Evolutionary conservation across 495 filamentous ascomycete genomes (phyloP).

Genomic region (Xylaria castorea): DNA sequence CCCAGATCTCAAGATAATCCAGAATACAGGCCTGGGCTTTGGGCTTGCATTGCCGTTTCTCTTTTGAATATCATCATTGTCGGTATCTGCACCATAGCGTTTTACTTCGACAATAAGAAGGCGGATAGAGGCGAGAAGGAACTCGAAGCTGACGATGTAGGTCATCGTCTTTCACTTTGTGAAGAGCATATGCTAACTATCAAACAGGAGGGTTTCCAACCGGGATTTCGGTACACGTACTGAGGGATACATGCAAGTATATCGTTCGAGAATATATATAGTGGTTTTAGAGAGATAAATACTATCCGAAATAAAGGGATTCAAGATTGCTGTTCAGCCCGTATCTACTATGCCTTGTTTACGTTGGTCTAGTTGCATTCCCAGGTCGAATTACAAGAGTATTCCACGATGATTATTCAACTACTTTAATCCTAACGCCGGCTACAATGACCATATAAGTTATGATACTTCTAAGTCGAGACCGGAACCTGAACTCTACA

Average conservation of each 20-base stretch:
- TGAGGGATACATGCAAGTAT: conserved; percentile 29
- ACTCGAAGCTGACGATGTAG: conserved; percentile 51
- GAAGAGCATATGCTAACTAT: conserved; percentile 10
- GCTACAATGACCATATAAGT: not conserved
- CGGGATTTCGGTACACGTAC: conserved; percentile 57
- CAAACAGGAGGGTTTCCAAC: conserved; percentile 48
- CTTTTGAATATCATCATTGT: conserved; percentile 48
- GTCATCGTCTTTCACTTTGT: conserved; percentile 13
- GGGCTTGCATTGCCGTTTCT: conserved; percentile 51
- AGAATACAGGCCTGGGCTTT: conserved; percentile 52
- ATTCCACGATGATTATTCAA: not conserved
- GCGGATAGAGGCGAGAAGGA: conserved; percentile 54
- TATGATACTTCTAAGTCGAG: not conserved
- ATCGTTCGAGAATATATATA: not conserved
- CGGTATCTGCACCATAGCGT: conserved; percentile 37
- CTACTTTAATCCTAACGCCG: not conserved
- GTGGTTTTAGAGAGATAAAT: not conserved
- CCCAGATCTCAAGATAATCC: conserved; percentile 45
- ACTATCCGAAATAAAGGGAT: not conserved
- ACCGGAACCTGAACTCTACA: not conserved
- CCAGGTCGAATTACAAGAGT: not conserved
- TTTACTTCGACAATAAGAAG: conserved; percentile 46
- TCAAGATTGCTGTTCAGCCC: not conserved
- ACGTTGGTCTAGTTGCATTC: too few relatives aligned
- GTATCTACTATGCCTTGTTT: not conserved